Evolutionary conservation across 2,329 filamentous ascomycete genomes (phyloP).

Genomic region (Cercospora janseana): DNA sequence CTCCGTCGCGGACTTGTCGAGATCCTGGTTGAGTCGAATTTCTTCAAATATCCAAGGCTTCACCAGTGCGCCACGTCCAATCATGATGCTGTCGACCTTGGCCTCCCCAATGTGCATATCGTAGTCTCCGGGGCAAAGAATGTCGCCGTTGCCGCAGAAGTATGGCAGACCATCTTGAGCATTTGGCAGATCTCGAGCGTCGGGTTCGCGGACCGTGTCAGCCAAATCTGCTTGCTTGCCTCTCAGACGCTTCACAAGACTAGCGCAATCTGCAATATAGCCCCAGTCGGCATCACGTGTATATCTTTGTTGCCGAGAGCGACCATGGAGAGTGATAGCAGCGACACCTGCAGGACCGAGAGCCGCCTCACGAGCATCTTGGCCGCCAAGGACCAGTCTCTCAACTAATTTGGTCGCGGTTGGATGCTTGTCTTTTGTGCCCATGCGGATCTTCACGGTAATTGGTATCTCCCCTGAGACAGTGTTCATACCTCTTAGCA

Average conservation of each 20-base stretch:
- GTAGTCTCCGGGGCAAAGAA: constrained; percentile 90
- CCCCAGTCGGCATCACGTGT: constrained; percentile 88
- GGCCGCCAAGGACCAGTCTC: constrained; percentile 75
- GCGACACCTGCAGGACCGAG: constrained; percentile 80
- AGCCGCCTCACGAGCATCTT: constrained; percentile 64
- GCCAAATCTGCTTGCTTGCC: constrained; percentile 61
- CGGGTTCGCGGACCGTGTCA: constrained; percentile 76
- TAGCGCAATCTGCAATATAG: constrained; percentile 88
- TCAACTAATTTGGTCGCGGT: constrained; percentile 79
- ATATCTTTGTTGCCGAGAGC: constrained; percentile 92
- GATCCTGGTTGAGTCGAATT: constrained; percentile 84
- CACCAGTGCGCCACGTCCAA: constrained; percentile 90
- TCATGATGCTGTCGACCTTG: constrained; percentile 90
- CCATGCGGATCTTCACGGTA: constrained; percentile 91
- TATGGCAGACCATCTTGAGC: constrained; percentile 55
- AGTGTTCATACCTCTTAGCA: constrained; percentile 91
- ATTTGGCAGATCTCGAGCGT: constrained; percentile 69
- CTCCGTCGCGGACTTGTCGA: constrained; percentile 90
- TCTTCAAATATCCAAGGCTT: constrained; percentile 99
- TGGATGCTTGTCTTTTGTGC: constrained; percentile 74
- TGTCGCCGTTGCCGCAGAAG: constrained; percentile 95
- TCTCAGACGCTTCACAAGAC: constrained; percentile 78
- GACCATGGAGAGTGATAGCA: constrained; percentile 91
- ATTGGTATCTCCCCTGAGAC: constrained; percentile 89
- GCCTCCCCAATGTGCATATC: constrained; percentile 71